Percentiles rank a stretch among this genome's conserved stretches.
Evolutionary conservation across 257 asterid genomes (phyloP).

Genomic region (Nicotiana obtusifolia): DNA sequence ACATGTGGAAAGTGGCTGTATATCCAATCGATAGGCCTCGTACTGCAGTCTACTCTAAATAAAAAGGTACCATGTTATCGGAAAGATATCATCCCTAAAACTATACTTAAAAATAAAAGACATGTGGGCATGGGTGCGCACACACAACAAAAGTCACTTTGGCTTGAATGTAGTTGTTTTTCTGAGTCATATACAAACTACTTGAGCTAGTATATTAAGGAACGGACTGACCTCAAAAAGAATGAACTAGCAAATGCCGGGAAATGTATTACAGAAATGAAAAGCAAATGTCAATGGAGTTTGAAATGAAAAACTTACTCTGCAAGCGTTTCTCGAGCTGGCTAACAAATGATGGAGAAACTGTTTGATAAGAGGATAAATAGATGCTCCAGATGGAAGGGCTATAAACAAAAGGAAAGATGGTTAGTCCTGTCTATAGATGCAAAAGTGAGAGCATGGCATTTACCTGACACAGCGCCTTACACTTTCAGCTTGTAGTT

Average conservation of each 20-base stretch:
- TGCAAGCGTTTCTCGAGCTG: constrained; percentile 72
- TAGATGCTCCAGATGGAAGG: constrained; percentile 81
- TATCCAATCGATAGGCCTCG: background rate
- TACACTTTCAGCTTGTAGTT: constrained; percentile 89
- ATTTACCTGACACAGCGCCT: constrained; percentile 84
- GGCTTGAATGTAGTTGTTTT: too few relatives aligned
- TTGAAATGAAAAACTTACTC: constrained; percentile 46
- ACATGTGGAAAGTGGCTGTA: background rate
- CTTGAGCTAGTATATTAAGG: background rate
- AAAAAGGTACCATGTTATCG: background rate
- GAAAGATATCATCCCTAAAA: background rate
- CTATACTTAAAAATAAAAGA: background rate
- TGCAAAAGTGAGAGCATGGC: constrained; percentile 8
- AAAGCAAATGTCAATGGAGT: background rate
- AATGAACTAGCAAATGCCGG: background rate
- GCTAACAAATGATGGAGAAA: constrained; percentile 89
- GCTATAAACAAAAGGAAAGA: constrained; percentile 45
- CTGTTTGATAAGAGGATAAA: constrained; percentile 87
- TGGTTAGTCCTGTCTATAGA: constrained; percentile 22
- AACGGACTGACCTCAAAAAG: background rate
- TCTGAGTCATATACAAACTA: background rate
- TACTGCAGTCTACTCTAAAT: background rate
- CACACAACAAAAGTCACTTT: background rate
- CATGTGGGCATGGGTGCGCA: background rate
- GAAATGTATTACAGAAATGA: constrained; percentile 2